These are phyloP conservation scores for Brassica balearica DNA, from an alignment of 441 rosid species.

Conservation along the genomic window DNA sequence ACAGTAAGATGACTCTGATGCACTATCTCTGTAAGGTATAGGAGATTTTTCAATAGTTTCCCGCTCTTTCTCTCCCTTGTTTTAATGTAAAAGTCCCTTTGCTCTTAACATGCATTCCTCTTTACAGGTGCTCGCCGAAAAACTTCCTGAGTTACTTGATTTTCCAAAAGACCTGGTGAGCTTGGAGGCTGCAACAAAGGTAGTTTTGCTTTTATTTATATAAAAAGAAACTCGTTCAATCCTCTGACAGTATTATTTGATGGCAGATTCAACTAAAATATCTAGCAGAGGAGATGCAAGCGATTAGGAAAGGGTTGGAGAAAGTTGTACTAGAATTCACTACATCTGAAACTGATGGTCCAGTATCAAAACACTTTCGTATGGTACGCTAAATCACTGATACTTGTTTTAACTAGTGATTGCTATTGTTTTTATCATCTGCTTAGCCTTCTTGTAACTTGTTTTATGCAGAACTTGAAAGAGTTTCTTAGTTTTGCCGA, in stretches of 20 bases:
- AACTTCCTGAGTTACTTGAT: constrained; percentile 68
- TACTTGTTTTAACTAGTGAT: constrained; percentile 12
- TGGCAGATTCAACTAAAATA: constrained; percentile 72
- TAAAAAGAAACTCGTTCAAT: neutral
- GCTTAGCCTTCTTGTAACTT: constrained; percentile 16
- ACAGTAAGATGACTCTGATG: constrained; percentile 98
- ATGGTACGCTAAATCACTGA: constrained; percentile 46
- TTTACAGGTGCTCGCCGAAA: constrained; percentile 66
- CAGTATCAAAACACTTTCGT: constrained; percentile 62
- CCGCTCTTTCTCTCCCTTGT: neutral
- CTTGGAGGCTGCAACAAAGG: constrained; percentile 75
- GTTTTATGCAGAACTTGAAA: constrained; percentile 57
- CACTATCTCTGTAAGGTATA: constrained; percentile 99
- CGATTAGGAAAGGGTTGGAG: constrained; percentile 75
- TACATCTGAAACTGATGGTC: constrained; percentile 72
- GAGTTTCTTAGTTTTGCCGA: constrained; percentile 72
- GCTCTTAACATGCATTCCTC: constrained; percentile 3
- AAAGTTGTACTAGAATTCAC: constrained; percentile 70
- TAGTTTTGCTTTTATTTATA: constrained; percentile 21
- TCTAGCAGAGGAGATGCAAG: constrained; percentile 90
- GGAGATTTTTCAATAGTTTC: constrained; percentile 14
- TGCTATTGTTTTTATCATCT: neutral
- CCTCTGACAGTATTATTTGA: constrained; percentile 30
- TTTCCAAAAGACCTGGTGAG: constrained; percentile 64
- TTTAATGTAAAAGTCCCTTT: constrained; percentile 9